A percentile compares a stretch with the other conserved stretches of the same genome.
These are phyloP conservation scores for Ceratocystis papillata DNA, from an alignment of 2,329 filamentous ascomycete species.

Conservation along the genomic window DNA sequence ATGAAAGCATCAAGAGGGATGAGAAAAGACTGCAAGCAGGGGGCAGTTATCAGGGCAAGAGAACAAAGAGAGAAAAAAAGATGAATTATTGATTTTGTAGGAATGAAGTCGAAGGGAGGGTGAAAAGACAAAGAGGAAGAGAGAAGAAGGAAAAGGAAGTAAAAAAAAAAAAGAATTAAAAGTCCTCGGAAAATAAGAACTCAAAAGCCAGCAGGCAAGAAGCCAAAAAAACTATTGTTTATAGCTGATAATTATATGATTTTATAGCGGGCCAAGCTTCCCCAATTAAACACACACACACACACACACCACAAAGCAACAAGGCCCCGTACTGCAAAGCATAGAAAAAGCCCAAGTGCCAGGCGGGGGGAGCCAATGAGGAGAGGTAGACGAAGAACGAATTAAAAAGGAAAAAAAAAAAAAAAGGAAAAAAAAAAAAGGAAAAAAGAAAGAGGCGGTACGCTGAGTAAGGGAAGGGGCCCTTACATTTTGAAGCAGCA, in stretches of 20 bases:
- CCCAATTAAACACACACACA: too few species aligned
- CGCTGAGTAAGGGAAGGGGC: background rate
- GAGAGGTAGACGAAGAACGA: background rate
- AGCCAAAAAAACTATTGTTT: background rate
- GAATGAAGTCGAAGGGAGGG: background rate
- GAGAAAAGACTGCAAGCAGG: conserved; percentile 1
- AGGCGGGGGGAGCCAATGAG: background rate
- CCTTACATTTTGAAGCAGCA: too few species aligned
- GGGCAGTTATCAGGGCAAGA: conserved; percentile 8
- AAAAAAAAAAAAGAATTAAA: background rate
- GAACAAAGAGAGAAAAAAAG: background rate
- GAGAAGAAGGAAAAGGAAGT: conserved; percentile 1
- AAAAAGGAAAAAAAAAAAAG: background rate
- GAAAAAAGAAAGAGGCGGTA: background rate
- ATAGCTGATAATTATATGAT: too few species aligned
- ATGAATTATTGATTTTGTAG: background rate
- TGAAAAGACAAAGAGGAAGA: conserved; percentile 2
- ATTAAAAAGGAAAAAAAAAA: background rate
- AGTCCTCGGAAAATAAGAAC: background rate
- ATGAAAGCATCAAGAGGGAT: conserved; percentile 8
- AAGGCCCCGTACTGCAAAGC: background rate
- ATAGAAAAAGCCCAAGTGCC: background rate
- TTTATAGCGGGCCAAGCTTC: too few species aligned
- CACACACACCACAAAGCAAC: background rate
- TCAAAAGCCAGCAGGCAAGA: background rate